Evolutionary conservation across 2,329 filamentous ascomycete species (phyloP).

Genomic region (Neopestalotiopsis rosae): DNA sequence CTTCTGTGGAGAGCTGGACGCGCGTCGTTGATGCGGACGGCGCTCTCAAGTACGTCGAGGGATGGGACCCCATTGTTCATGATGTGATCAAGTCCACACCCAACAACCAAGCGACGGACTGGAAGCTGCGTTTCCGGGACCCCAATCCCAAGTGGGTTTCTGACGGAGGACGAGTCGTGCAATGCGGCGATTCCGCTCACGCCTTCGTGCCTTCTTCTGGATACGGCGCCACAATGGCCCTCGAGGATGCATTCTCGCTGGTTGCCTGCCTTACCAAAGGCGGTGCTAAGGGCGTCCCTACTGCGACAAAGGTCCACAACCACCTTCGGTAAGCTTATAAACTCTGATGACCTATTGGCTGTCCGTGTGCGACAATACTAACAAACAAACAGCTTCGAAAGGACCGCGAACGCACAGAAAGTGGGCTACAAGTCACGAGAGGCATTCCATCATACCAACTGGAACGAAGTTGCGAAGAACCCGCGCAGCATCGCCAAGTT

Average conservation of each 20-base stretch:
- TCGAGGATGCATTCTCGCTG: slow-evolving; percentile 40
- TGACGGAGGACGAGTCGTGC: slow-evolving; percentile 30
- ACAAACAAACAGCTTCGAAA: slow-evolving; percentile 20
- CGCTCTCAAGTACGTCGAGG: slow-evolving; percentile 34
- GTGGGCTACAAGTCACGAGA: slow-evolving; percentile 28
- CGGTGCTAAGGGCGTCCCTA: slow-evolving; percentile 24
- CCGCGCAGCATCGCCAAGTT: slow-evolving; percentile 18
- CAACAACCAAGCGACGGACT: slow-evolving; percentile 23
- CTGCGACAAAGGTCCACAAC: not conserved
- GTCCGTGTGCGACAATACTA: not conserved
- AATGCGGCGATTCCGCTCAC: slow-evolving; percentile 42
- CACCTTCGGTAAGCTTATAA: not conserved
- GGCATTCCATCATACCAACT: slow-evolving; percentile 26
- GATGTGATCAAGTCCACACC: slow-evolving; percentile 32
- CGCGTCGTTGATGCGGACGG: slow-evolving; percentile 42
- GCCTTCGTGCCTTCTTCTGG: slow-evolving; percentile 38
- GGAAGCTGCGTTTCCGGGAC: slow-evolving; percentile 29
- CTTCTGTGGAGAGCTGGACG: slow-evolving; percentile 47
- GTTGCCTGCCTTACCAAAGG: slow-evolving; percentile 31
- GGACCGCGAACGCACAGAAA: slow-evolving; percentile 28
- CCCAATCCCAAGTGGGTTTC: slow-evolving; percentile 32
- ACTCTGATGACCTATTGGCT: not conserved
- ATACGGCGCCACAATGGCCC: slow-evolving; percentile 38
- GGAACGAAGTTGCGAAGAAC: slow-evolving; percentile 21
- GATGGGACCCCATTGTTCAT: slow-evolving; percentile 37